Conservation (phyloP, 345 rosid genomes). For the Eucalyptus polyanthemos region DNA sequence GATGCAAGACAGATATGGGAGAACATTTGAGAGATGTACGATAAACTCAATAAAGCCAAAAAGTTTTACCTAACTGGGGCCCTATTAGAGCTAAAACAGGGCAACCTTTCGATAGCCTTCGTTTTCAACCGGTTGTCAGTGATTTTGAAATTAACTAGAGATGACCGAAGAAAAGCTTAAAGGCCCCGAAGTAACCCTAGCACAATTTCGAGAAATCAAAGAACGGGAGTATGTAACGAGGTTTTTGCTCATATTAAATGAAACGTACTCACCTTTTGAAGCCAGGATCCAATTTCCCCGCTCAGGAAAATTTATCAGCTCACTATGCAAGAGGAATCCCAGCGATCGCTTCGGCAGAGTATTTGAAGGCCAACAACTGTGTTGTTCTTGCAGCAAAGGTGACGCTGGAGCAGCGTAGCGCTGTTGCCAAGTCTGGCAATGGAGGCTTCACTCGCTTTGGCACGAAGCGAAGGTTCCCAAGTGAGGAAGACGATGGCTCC, state of each 20-base stretch:
- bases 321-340: neutral
- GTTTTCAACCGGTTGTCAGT: too few species aligned
- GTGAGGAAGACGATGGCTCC: neutral
- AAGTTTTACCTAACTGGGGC: accelerated
- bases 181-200: neutral
- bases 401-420: neutral
- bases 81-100: neutral
- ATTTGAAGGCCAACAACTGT: neutral
- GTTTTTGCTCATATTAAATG: neutral
- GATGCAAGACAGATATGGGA: neutral
- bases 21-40: neutral
- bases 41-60: neutral
- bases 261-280: too few species aligned
- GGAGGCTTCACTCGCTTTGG: neutral
- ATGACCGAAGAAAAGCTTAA: neutral
- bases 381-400: neutral
- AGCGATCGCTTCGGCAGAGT: neutral
- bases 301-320: neutral
- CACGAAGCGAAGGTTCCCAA: neutral
- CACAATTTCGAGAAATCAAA: neutral
- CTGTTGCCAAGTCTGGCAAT: neutral
- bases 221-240: neutral
- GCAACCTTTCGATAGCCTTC: neutral
- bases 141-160: neutral
- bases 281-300: neutral